These are phyloP conservation scores for Austroboletus niveus DNA, from an alignment of 1,284 basidiomycete genomes.

Conservation along the genomic window DNA sequence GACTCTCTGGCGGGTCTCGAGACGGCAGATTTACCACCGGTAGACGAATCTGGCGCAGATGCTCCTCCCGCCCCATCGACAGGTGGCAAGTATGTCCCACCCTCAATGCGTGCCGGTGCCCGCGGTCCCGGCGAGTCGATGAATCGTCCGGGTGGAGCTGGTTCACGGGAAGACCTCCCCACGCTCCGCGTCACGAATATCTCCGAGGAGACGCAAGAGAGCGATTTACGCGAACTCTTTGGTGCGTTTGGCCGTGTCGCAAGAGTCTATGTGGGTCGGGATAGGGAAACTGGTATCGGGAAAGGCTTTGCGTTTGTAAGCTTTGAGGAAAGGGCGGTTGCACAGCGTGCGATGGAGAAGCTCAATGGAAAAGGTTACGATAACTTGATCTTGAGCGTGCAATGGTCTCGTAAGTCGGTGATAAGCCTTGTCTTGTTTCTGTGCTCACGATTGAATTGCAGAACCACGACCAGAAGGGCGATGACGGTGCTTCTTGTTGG, in stretches of 20 bases:
- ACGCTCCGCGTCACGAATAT: conserved; percentile 98
- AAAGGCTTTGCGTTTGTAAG: conserved; percentile 97
- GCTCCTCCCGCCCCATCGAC: conserved; percentile 36
- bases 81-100: conserved; percentile 89
- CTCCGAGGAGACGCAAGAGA: conserved; percentile 93
- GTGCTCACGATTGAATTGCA: conserved; percentile 14
- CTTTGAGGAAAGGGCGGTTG: conserved; percentile 82
- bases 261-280: conserved; percentile 92
- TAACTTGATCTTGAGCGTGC: conserved; percentile 83
- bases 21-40: conserved; percentile 46
- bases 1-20: conserved; percentile 86
- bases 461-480: conserved; percentile 43
- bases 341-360: conserved; percentile 90
- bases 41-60: conserved; percentile 52
- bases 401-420: conserved; percentile 76
- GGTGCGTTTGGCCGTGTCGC: conserved; percentile 80
- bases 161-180: conserved; percentile 84
- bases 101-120: conserved; percentile 77
- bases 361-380: conserved; percentile 92
- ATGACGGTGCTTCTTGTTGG: conserved; percentile 19
- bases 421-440: not conserved
- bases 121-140: conserved; percentile 82
- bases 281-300: conserved; percentile 91
- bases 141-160: conserved; percentile 50
- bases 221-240: conserved; percentile 93